Evolutionary conservation across 1,139 yeast genomes (phyloP).

Genomic region (Wickerhamiella pararugosa): DNA sequence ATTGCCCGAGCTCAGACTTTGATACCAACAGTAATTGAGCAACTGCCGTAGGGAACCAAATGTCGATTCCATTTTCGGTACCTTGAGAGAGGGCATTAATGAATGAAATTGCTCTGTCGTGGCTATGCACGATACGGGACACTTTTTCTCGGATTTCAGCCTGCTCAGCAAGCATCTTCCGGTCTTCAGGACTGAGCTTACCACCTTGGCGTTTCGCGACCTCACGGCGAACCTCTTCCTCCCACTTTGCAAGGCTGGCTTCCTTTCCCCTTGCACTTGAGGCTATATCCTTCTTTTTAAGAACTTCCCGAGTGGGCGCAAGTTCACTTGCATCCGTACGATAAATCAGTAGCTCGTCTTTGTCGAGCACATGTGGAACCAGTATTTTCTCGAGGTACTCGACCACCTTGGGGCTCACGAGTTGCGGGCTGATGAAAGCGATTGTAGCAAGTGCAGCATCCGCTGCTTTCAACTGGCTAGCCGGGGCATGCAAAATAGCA

Average conservation of each 20-base stretch:
- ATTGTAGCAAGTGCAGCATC: conserved; percentile 39
- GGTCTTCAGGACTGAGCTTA: conserved; percentile 64
- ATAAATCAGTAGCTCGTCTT: conserved; percentile 46
- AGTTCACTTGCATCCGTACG: conserved; percentile 51
- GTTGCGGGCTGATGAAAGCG: conserved; percentile 53
- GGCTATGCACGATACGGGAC: conserved; percentile 25
- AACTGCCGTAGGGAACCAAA: conserved; percentile 62
- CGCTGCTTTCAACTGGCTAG: conserved; percentile 11
- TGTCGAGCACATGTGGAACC: conserved; percentile 21
- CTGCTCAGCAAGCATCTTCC: conserved; percentile 48
- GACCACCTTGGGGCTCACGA: conserved; percentile 39
- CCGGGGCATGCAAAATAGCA: conserved; percentile 19
- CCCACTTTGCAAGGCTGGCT: conserved; percentile 83
- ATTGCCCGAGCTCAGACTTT: conserved; percentile 23
- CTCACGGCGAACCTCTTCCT: conserved; percentile 63
- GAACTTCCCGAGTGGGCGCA: conserved; percentile 45
- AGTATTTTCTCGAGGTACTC: conserved; percentile 24
- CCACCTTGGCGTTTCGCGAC: conserved; percentile 38
- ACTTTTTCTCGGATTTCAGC: conserved; percentile 37
- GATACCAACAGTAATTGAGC: conserved; percentile 30
- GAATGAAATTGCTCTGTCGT: conserved; percentile 38
- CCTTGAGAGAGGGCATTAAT: conserved; percentile 38
- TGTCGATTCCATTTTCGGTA: conserved; percentile 52
- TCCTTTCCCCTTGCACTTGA: conserved; percentile 58
- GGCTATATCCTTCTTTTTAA: conserved; percentile 24